These are phyloP conservation scores for Fusarium brachygibbosum DNA, from an alignment of 2,329 filamentous ascomycete species.

Conservation along the genomic window DNA sequence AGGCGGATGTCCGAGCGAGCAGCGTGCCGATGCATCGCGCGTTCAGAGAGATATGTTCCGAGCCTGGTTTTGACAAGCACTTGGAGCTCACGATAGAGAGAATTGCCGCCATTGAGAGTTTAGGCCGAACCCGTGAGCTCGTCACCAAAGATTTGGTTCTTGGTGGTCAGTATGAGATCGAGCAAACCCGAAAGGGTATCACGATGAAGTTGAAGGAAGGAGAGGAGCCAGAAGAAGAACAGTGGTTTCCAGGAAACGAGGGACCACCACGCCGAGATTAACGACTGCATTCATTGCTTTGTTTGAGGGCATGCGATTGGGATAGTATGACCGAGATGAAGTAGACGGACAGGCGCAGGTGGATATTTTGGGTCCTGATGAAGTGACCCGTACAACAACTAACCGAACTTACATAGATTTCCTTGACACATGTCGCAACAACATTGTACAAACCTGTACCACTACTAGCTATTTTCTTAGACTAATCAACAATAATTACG, in stretches of 20 bases:
- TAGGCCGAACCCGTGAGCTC: constrained; percentile 93
- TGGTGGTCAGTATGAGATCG: constrained; percentile 82
- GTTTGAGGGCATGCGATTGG: background rate
- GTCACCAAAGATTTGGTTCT: constrained; percentile 95
- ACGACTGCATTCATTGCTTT: constrained; percentile 6
- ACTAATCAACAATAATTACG: constrained; percentile 5
- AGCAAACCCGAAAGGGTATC: constrained; percentile 56
- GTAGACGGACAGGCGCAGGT: constrained; percentile 23
- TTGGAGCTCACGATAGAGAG: constrained; percentile 85
- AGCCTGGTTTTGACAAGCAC: constrained; percentile 84
- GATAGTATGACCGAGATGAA: constrained; percentile 8
- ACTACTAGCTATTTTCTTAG: constrained; percentile 33
- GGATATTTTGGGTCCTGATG: constrained; percentile 22
- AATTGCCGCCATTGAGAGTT: constrained; percentile 91
- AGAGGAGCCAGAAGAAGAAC: constrained; percentile 38
- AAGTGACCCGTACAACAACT: constrained; percentile 42
- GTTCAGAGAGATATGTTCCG: constrained; percentile 83
- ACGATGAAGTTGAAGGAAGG: constrained; percentile 61
- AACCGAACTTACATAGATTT: constrained; percentile 41
- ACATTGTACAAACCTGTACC: constrained; percentile 25
- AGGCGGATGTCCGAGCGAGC: constrained; percentile 89
- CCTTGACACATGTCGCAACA: constrained; percentile 41
- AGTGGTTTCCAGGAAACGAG: constrained; percentile 9
- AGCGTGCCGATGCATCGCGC: constrained; percentile 97
- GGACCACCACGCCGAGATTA: constrained; percentile 6